Evolutionary conservation across 192 early-diverging fungal genomes (phyloP), one percentile per base, ranked within the genome.

Genomic region (Podila epicladia): DNA sequence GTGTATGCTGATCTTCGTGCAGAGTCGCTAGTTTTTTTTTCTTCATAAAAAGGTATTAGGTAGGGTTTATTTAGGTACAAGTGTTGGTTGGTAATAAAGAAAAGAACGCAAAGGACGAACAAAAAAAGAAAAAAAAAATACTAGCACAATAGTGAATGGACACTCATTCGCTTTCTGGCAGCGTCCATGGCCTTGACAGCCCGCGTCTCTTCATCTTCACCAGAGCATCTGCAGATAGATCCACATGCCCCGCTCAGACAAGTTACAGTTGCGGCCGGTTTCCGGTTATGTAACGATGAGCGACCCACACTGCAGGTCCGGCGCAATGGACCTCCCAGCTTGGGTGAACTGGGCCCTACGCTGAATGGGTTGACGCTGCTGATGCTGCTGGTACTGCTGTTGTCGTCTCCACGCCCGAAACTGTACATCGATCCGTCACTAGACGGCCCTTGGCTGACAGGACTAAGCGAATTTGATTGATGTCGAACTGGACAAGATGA

Each of bases 91-190:
- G 22, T 45, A 45, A 9, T 45, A 45, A 69, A 29, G 15, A 41
- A 28, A 68, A 19, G 32, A 33, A 60, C 49, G 58, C 49, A 60
- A 48, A 19, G 19, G 45, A 64, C 15, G 37, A 24, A 31, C 11
- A 37, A 1, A 33, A 7, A 28, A 65, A 9, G 15, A 3, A 58
- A 3, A 58, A 53, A 20, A 4, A 37, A 37, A 50, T 17, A 24
- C 51, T 80, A 80, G 58, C 77, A 80, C 9, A 80, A 55, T 32
- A 80, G 48, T 3, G 77, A 80, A 31, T 80, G 77, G 0, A 80
- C 77, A 28, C 77, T 80, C 77, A 80, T 80, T 8, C 77, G 71
- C 48, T 80, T 80, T 13, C 77, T 71, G n/a, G 77, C 77, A 11
- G 77, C 77, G 29, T 80, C 77, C 71, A 80, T 73, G 8, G 77